Base-by-base conservation (phyloP, 169 alveolate genomes). In the Blepharisma undulans region DNA sequence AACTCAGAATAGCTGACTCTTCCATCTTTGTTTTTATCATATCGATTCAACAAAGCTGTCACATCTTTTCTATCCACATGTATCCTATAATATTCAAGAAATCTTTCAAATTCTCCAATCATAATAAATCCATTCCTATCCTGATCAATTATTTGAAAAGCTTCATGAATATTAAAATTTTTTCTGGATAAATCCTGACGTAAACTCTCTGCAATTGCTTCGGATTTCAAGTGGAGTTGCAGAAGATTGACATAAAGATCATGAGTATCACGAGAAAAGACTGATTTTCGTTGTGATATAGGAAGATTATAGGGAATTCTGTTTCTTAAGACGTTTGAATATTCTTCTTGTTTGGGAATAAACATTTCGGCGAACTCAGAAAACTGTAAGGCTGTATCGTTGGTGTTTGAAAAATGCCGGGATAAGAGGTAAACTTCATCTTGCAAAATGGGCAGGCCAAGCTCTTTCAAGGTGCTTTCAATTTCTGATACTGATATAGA, bases 1-100 rank as follows among this genome's bases (percentile, higher is more conserved):
- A 96, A 94, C 84, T 96, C 94, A 22, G 91, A 84, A 86, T 91
- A 96, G 30, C 94, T 82, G 36, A 96, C 91, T 34, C 92, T 90
- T 30, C 96, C 95, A 84, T 93, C 95, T 76, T 94, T 93, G 84
- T 93, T 84, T 84, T 92, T 93, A 77, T 95, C 96, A 91, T 80
- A 95, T 89, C 94, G 92, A 66, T 87, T 79, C 33, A 94, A 19
- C n/a, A 86, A 60, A n/a, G 25, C 48, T 36, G n/a, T 48, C 25
- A 86, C 27, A 22, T 86, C 91, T 72, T 32, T 32, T 19, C 25
- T 19, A 66, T 22, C 32, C 7, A 27, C 72, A 22, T 25, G 27
- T 0, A 60, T 25, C 48, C 80, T 36, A 72, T 72, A 21, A 36
- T 86, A 4, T 7, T 61, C 59, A 18, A 86, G 14, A 72, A 33